Base-by-base conservation (phyloP, 306 rosid genomes). In the Sesbania bispinosa region DNA sequence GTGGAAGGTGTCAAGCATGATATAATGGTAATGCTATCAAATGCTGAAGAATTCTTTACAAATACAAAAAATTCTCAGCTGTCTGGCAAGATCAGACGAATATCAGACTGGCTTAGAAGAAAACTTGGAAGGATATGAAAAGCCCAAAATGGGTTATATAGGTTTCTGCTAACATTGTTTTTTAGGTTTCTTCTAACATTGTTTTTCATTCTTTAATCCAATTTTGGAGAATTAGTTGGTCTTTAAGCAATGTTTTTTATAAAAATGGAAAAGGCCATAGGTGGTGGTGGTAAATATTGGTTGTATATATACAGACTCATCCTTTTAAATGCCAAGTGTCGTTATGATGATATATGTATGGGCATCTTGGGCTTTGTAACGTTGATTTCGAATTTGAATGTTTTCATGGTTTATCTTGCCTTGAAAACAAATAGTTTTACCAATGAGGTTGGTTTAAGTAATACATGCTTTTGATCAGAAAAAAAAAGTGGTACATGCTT, bases 1-100 rank as follows among this genome's bases (percentile, higher is more conserved):
- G 73, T 84, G 81, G 90, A 92, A 70, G 86, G 86, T 63, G 90
- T 78, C 42, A 84, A 83, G 85, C 88, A 85, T 76, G 97, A 92
- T 77, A 83, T 90, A 33, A 67, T 2, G 63, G 86, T 84, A 64
- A 86, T 88, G 90, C 50, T 88, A 45, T 71, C 80, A 16, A 88
- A 88, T 58, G 88, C 86, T 18, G 75, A 66, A 62, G 62, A 64
- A 3, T 88, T 48, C 89, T 85, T 69, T 48, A 35, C 39, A 38
- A 47, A 62, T 32, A 46, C 60, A 43, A 81, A 75, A 61, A 85
- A 73, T 62, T 10, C 7, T 46, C 85, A 79, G 27, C 62, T 60
- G 59, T 59, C 35, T 67, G 53, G 67, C 70, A 85, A 68, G 80
- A 69, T 83, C 59, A 73, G n/a, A 68, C 68, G 82, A 69, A 23